A percentile compares a stretch with the other conserved stretches of the same genome.
Conservation (phyloP, 2,329 filamentous ascomycete genomes). For the Cytospora piceicola region DNA sequence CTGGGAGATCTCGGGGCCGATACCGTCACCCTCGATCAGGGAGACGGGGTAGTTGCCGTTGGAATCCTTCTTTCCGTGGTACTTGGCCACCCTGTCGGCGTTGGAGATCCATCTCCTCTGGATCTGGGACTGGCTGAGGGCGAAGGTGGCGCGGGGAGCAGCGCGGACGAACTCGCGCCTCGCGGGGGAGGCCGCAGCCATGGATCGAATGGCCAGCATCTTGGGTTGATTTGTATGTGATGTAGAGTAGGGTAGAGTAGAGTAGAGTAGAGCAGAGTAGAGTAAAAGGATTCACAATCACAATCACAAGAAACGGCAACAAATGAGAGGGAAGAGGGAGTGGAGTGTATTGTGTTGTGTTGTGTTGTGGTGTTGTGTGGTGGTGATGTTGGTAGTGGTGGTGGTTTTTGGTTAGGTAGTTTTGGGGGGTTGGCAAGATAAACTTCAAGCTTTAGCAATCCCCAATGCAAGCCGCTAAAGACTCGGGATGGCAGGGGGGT, state of each 20-base stretch:
- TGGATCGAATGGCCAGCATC: constrained; percentile 83
- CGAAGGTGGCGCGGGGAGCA: constrained; percentile 59
- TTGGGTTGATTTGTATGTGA: constrained; percentile 4
- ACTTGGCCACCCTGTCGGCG: constrained; percentile 82
- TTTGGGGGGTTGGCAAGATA: not conserved
- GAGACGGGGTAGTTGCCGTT: constrained; percentile 97
- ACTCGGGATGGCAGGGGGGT: constrained; percentile 25
- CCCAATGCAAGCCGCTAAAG: constrained; percentile 22
- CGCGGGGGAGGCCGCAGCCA: constrained; percentile 62
- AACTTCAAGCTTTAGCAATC: not conserved
- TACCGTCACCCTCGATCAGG: constrained; percentile 98
- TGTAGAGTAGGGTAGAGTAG: constrained; percentile 2
- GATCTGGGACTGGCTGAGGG: constrained; percentile 47
- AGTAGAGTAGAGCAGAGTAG: not conserved
- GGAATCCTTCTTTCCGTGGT: constrained; percentile 85
- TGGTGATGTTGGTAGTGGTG: too few species aligned
- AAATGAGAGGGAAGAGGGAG: constrained; percentile 21
- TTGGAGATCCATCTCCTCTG: constrained; percentile 67
- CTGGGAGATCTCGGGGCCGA: constrained; percentile 95
- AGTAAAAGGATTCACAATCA: not conserved
- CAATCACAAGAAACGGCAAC: constrained; percentile 6
- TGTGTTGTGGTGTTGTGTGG: too few species aligned
- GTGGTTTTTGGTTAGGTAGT: not conserved
- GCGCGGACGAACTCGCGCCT: constrained; percentile 78
- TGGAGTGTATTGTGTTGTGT: not conserved